Evolutionary conservation across 2,329 filamentous ascomycete genomes (phyloP).

Genomic region (Ustulina deusta): DNA sequence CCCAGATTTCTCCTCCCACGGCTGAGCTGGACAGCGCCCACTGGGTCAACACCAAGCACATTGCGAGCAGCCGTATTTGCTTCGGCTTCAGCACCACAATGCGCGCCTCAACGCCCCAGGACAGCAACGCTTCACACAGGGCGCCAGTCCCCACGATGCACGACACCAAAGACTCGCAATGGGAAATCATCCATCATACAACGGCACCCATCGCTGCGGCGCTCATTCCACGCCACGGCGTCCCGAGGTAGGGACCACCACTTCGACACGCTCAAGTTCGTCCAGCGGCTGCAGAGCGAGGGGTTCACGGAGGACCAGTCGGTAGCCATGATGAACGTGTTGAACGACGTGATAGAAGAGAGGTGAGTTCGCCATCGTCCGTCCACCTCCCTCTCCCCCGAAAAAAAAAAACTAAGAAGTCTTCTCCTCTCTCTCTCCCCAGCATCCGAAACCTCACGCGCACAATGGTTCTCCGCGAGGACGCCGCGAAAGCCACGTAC

Average conservation of each 20-base stretch:
- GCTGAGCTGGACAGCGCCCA: slow-evolving; percentile 63
- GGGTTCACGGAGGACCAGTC: slow-evolving; percentile 96
- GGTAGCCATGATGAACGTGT: slow-evolving; percentile 97
- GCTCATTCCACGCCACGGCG: slow-evolving; percentile 76
- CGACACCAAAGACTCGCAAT: slow-evolving; percentile 13
- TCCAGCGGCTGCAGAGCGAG: slow-evolving; percentile 87
- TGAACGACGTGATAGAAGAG: slow-evolving; percentile 97
- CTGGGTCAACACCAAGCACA: slow-evolving; percentile 45
- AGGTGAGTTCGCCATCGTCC: slow-evolving; percentile 62
- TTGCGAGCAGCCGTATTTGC: slow-evolving; percentile 49
- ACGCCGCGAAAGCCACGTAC: slow-evolving; percentile 83
- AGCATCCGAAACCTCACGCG: slow-evolving; percentile 97
- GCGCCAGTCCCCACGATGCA: slow-evolving; percentile 34
- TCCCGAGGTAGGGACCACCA: slow-evolving; percentile 81
- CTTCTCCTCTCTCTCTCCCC: neutral
- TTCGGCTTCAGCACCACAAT: slow-evolving; percentile 43
- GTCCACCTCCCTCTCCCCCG: neutral
- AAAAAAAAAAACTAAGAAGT: slow-evolving; percentile 16
- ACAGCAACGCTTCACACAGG: slow-evolving; percentile 47
- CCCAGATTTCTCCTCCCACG: slow-evolving; percentile 67
- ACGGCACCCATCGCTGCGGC: slow-evolving; percentile 50
- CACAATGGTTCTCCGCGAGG: slow-evolving; percentile 97
- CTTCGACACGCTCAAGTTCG: slow-evolving; percentile 98
- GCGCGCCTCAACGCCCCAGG: slow-evolving; percentile 37
- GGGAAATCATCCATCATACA: slow-evolving; percentile 43